Base-by-base conservation (phyloP, 495 filamentous ascomycete species). In the Trichocladium antarcticum region DNA sequence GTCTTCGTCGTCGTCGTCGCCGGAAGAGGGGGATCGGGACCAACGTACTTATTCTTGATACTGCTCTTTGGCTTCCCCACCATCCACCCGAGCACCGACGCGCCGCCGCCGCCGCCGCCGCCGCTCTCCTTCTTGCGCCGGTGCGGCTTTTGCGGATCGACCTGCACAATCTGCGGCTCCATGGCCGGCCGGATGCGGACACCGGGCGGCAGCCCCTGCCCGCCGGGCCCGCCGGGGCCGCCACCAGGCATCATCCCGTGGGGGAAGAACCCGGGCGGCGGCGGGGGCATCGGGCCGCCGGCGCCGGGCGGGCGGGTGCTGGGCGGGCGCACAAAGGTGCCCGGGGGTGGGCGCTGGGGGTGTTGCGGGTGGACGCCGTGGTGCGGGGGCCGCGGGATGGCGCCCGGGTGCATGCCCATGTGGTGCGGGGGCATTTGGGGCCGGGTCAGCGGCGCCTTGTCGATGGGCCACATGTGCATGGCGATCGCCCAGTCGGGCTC, bases 381-480 rank as follows among this genome's bases (percentile, higher is more conserved):
- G 6, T 41, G 42, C 22, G 20, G 31, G n/a, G 45, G 52, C n/a
- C 37, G 37, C 11, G 29, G 51, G 20, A 60, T 48, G 42, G 47
- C 54, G 9, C 46, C 48, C 9, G 56, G 56, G 39, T 37, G 35
- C 35, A 36, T 36, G 32, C 32, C 32, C 9, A 11, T n/a, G n/a
- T n/a, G 32, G n/a, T 32, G 37, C 17, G 31, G 22, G 19, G 24
- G n/a, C n/a, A 22, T 21, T 21, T 53, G 55, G 19, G 28, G 28
- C 20, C 55, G 43, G 9, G 35, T 49, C 6, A 42, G 56, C 1
- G 63, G 58, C n/a, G 54, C 49, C 53, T 67, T 67, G 20, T 74
- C 72, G 73, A 95, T 84, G 5, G 90, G 89, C 89, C 89, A 96
- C 87, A 95, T 92, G 54, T 93, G 85, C 90, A 95, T 95, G 3